A percentile compares a stretch with the other conserved stretches of the same genome.
phyloP scores from a whole-genome alignment of 2,329 filamentous ascomycete species.

The Aureobasidium subglaciale region DNA sequence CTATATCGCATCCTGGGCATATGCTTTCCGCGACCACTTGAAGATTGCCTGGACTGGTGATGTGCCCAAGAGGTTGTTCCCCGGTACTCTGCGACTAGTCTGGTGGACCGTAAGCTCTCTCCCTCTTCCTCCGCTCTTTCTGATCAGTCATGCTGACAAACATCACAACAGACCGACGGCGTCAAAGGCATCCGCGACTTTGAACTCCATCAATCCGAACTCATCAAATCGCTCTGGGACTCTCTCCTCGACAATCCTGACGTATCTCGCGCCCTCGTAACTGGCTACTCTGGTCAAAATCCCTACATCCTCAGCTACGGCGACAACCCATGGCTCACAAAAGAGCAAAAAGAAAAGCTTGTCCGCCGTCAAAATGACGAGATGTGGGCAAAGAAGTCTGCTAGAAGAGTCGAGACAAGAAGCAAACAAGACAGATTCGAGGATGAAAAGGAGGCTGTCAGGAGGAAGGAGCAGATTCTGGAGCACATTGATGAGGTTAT shows the following conservation, averaged over 20 bases:
- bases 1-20: slow-evolving; percentile 12
- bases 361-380: neutral
- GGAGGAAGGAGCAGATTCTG: slow-evolving; percentile 5
- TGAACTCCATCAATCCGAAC: slow-evolving; percentile 16
- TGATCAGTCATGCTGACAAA: neutral
- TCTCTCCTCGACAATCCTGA: slow-evolving; percentile 16
- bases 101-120: slow-evolving; percentile 17
- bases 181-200: slow-evolving; percentile 17
- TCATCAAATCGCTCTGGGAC: slow-evolving; percentile 16
- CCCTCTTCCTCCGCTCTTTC: neutral
- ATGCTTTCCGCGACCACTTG: slow-evolving; percentile 15
- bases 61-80: slow-evolving; percentile 14
- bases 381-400: slow-evolving; percentile 11
- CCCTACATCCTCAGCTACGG: slow-evolving; percentile 15
- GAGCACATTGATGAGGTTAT: slow-evolving; percentile 14
- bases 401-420: neutral
- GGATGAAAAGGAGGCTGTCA: neutral
- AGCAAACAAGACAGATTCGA: neutral
- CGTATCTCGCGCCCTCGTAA: slow-evolving; percentile 15
- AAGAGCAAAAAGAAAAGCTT: slow-evolving; percentile 8
- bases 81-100: slow-evolving; percentile 14
- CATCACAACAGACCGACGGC: slow-evolving; percentile 15
- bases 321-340: slow-evolving; percentile 13
- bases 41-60: slow-evolving; percentile 18
- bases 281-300: slow-evolving; percentile 16